Conservation (phyloP, 2,329 filamentous ascomycete genomes). For the Colletotrichum ledebouriae region DNA sequence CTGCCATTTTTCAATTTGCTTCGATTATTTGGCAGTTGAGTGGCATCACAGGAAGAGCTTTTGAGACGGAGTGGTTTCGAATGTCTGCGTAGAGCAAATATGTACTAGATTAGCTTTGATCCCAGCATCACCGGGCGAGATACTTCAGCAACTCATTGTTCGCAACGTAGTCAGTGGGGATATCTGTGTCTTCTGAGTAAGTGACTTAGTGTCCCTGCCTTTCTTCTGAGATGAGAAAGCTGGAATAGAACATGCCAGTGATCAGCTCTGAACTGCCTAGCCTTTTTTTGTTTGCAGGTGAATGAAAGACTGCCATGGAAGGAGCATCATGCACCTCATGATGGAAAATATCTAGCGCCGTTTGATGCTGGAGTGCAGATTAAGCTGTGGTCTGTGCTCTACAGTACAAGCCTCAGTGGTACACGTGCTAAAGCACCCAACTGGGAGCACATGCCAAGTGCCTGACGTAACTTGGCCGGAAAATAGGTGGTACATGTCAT, state of each 20-base stretch:
- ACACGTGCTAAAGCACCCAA: slow-evolving; percentile 13
- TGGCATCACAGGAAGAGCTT: neutral
- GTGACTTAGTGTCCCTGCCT: too few species aligned
- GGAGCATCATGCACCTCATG: neutral
- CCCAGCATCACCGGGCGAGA: too few species aligned
- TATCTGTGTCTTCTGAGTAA: too few species aligned
- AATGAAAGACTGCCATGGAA: neutral
- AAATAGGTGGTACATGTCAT: neutral
- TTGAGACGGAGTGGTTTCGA: too few species aligned
- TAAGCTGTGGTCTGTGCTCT: slow-evolving; percentile 39
- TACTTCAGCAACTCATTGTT: too few species aligned
- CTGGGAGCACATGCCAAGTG: neutral
- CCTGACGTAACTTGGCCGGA: slow-evolving; percentile 13
- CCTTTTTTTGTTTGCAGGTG: neutral
- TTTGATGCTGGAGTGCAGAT: slow-evolving; percentile 8
- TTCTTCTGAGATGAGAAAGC: too few species aligned
- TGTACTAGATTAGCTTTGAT: too few species aligned
- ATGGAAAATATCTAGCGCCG: neutral
- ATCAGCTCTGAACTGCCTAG: too few species aligned
- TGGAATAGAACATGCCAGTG: too few species aligned
- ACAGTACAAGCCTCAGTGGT: slow-evolving; percentile 16
- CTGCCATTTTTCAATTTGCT: neutral
- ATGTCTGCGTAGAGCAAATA: neutral
- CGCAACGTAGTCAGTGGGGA: too few species aligned
- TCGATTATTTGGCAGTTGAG: neutral